Base-by-base conservation (phyloP, 495 filamentous ascomycete genomes). In the Gamarada debralockiae region DNA sequence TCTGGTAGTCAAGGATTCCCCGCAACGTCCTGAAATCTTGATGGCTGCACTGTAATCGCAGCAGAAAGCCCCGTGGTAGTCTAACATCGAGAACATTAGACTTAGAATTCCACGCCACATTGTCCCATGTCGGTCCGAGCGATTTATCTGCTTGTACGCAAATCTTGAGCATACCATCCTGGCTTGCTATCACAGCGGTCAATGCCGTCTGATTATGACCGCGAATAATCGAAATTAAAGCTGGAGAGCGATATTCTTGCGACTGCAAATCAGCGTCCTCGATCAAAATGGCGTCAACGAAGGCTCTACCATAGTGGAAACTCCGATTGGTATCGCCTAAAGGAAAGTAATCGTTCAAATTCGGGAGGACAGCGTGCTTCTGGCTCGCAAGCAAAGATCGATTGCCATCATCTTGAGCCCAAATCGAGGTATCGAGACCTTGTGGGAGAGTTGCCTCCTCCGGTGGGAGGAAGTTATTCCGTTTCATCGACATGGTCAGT, bases 1-100 rank as follows among this genome's bases (percentile, higher is more conserved):
- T 78, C 20, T 85, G 86, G 56, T 92, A 89, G 46, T 93, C 87
- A 52, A 86, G 85, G 60, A 93, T 88, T 54, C 82, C 83, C 81
- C 85, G 90, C 13, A 95, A 64, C 20, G 75, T 82, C 52, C 81
- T 82, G 70, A 85, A 92, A 58, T 91, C 87, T 9, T 77, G 73
- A 61, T 90, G 86, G 12, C 72, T 71, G 68, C 87, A 88, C 50
- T 82, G 76, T 7, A 95, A 67, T 40, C 78, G 75, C 25, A 92
- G 62, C 37, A 82, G 70, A 57, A 90, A 86, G 1, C 85, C 83
- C 38, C 84, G 78, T 2, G 85, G 82, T 12, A 95, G 67, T 48
- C 76, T 78, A 23, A 95, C 67, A 21, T 78, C 73, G 57, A 95
- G 73, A 2, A 71, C 74, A 48, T 76, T 73, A 8, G 72, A 71